phyloP scores from a whole-genome alignment of 176 grass and related monocot species.

The Themeda triandra region DNA sequence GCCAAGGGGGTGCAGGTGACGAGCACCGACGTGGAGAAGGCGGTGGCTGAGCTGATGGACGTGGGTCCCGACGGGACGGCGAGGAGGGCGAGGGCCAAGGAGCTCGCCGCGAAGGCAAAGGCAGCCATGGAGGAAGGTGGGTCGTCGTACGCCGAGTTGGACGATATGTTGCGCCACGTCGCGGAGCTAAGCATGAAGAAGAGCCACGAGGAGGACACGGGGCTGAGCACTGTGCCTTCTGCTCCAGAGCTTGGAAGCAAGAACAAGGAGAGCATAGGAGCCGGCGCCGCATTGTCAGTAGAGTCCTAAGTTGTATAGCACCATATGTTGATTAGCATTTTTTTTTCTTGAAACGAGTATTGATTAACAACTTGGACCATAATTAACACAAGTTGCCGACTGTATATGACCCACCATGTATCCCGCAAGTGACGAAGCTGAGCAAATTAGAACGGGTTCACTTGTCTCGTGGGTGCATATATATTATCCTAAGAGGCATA shows the following conservation, averaged over 20 bases:
- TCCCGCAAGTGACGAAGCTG: too few relatives aligned
- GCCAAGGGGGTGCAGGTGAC: conserved; percentile 26
- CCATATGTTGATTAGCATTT: too few relatives aligned
- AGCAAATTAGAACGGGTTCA: too few relatives aligned
- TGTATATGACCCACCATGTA: too few relatives aligned
- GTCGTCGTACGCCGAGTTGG: conserved; percentile 42
- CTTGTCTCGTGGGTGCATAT: too few relatives aligned
- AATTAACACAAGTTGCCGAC: too few relatives aligned
- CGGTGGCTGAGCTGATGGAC: conserved; percentile 35
- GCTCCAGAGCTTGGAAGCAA: background rate
- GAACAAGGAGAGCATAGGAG: background rate
- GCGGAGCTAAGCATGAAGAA: conserved; percentile 23
- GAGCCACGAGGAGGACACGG: background rate
- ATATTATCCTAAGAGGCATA: too few relatives aligned
- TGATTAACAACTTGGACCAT: too few relatives aligned
- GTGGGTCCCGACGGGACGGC: conserved; percentile 4
- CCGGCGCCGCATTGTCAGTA: background rate
- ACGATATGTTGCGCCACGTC: conserved; percentile 39
- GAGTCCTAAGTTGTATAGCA: background rate
- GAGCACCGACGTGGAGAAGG: conserved; percentile 29
- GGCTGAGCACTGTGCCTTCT: background rate
- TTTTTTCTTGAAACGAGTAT: too few relatives aligned
- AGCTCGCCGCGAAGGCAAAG: conserved; percentile 28
- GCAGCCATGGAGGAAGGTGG: conserved; percentile 49
- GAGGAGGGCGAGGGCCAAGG: conserved; percentile 27